Percentiles rank a stretch among this genome's conserved stretches.
These are phyloP conservation scores for Calonectria pteridis DNA, from an alignment of 2,329 filamentous ascomycete species.

Conservation along the genomic window DNA sequence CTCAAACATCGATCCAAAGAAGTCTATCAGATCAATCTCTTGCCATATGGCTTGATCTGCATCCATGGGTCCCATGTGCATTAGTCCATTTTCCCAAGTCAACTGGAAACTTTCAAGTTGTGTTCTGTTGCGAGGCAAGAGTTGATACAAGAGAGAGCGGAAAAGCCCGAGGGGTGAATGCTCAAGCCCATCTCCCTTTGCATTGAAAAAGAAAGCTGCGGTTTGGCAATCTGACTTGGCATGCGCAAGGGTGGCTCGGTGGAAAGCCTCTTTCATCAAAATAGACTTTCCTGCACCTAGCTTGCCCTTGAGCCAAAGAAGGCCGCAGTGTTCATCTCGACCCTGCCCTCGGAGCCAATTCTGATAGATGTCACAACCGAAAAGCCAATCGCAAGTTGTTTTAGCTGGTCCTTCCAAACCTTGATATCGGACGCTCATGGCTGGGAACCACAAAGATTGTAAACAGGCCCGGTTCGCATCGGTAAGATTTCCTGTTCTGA, in stretches of 20 bases:
- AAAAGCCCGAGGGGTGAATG: background rate
- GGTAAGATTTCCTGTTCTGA: background rate
- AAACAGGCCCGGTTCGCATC: background rate
- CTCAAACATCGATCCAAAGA: background rate
- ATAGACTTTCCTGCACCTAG: conserved; percentile 60
- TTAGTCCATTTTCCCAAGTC: no score
- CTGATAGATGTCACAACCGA: conserved; percentile 7
- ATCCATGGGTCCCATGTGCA: background rate
- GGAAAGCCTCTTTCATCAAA: conserved; percentile 51
- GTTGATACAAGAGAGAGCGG: conserved; percentile 19
- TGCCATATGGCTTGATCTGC: background rate
- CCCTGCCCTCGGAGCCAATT: conserved; percentile 11
- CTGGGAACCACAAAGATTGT: conserved; percentile 18
- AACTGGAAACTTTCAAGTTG: no score
- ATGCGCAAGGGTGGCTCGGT: background rate
- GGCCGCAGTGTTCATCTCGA: conserved; percentile 40
- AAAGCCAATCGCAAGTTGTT: conserved; percentile 31
- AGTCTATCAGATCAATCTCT: background rate
- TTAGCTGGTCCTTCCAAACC: no score
- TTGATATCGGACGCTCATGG: background rate
- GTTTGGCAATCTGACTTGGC: background rate
- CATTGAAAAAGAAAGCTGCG: conserved; percentile 27
- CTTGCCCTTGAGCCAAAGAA: conserved; percentile 62
- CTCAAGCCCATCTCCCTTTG: background rate
- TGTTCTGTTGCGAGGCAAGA: background rate